Base-by-base conservation (phyloP, 2,329 filamentous ascomycete species). In the Stemphylium lycopersici region DNA sequence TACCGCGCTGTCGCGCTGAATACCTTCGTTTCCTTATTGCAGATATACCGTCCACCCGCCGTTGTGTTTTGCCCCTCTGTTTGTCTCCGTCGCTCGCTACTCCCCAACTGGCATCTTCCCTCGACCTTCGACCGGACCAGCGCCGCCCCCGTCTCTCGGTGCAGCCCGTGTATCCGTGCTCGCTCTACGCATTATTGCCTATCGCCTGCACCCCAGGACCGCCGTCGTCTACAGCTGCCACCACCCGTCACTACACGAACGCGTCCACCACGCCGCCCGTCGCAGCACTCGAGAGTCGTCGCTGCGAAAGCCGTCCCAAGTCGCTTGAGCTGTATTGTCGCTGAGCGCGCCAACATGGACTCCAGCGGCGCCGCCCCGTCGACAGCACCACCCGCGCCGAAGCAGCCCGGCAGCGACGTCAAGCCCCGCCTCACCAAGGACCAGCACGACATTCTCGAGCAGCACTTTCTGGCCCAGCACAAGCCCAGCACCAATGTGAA, bases 351-450 rank as follows among this genome's bases (percentile, higher is more conserved):
- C 62, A 66, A 62, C 60, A 70, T 72, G 70, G 65, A 68, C 45
- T 60, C 60, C 39, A 67, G 62, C 64, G 61, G 58, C 56, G 48
- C 50, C 42, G 45, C 56, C 40, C 43, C 63, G 41, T 67, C 65
- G 48, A 48, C 65, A 16, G 51, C 63, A 33, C 50, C 38, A 22
- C 41, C 55, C 37, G 48, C 53, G n/a, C 61, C 63, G 20, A 71
- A 70, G 47, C 66, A 62, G 52, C 63, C 61, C 22, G 68, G 59
- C 58, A 70, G 71, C 61, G 79, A 81, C 67, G 78, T 80, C 65
- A 82, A 81, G 70, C 79, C 79, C 36, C 78, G 79, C 55, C 74
- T 82, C 39, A 81, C 80, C 56, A 82, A 82, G 67, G 79, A 81
- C 66, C 80, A 82, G 68, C 80, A 81, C 61, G 80, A 82, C 64